A percentile compares a stretch with the other conserved stretches of the same genome.
Evolutionary conservation across 768 basidiomycete genomes (phyloP).

Genomic region (Naganishia randhawae): DNA sequence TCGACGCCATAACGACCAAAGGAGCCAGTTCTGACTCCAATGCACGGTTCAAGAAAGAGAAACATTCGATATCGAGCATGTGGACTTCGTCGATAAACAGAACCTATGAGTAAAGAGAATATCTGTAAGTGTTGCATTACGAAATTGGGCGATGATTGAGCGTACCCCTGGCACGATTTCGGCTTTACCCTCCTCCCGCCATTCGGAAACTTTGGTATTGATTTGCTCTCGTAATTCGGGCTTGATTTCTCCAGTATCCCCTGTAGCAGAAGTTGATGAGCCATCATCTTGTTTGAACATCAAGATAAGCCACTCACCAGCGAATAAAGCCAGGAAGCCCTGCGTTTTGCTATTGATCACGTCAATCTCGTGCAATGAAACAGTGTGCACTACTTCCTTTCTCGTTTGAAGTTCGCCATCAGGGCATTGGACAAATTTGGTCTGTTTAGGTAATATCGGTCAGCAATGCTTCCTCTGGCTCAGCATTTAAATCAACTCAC

Average conservation of each 20-base stretch:
- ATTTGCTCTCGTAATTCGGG: conserved; percentile 94
- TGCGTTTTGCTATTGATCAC: conserved; percentile 98
- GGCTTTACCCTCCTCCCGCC: conserved; percentile 98
- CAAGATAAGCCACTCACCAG: conserved; percentile 37
- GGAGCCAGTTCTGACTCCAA: conserved; percentile 90
- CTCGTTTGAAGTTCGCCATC: conserved; percentile 97
- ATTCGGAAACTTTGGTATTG: conserved; percentile 92
- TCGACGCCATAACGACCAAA: conserved; percentile 96
- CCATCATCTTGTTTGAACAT: not conserved
- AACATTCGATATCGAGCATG: conserved; percentile 99
- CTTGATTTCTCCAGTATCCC: conserved; percentile 98
- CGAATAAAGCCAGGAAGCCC: conserved; percentile 84
- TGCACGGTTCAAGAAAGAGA: conserved; percentile 95
- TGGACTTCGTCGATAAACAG: conserved; percentile 98
- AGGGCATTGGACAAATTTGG: conserved; percentile 96
- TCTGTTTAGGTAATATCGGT: conserved; percentile 65
- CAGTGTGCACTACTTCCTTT: conserved; percentile 94
- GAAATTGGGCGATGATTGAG: conserved; percentile 31
- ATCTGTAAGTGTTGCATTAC: not conserved
- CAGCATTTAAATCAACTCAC: conserved; percentile 60
- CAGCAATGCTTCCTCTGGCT: too few relatives aligned
- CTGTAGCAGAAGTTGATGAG: conserved; percentile 58
- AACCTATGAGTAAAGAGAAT: conserved; percentile 58
- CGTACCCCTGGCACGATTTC: conserved; percentile 91
- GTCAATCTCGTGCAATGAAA: conserved; percentile 96